Evolutionary conservation across 345 rosid genomes (phyloP), one percentile per base, ranked within the genome.

Genomic region (Clarkia xantiana): DNA sequence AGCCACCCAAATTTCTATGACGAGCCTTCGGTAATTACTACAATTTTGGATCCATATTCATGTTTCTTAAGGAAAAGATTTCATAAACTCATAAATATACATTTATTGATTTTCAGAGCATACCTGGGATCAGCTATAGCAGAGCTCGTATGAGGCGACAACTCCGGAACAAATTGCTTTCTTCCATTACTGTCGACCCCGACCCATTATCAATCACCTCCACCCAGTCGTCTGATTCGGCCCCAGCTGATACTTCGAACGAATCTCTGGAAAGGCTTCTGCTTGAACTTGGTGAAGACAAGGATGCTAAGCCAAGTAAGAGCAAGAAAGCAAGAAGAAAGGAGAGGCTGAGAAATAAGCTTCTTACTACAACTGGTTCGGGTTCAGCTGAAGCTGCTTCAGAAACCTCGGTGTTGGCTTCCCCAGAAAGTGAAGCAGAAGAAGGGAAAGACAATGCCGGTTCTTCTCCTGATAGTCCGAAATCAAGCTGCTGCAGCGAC

Each of bases 271-370:
- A 40, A 15, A 53, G 57, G 59, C 55, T 51, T 17, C 18, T 42
- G 18, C 48, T 59, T 18, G 50, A 46, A 36, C 42, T 56, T 46
- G 47, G 61, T 23, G 48, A 44, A 38, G 44, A 58, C 46, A 50
- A 65, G 39, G 45, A 45, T 15, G 54, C 12, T 0, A 62, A 52
- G 58, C 65, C 62, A 60, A 66, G 25, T 54, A 63, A 53, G 5
- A 66, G 53, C 52, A 69, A 54, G 55, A 67, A 67, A 54, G 52
- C 62, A 46, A 71, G 65, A 58, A 77, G 53, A 69, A 76, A 66
- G 58, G 69, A 67, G 55, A 69, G 57, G 57, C 68, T 57, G 15
- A 65, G 61, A 47, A 64, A 60, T 55, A 71, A 59, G 45, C 44
- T 43, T 61, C 45, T 57, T n/a, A 18, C 48, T n/a, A 18, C 48